phyloP scores from a whole-genome alignment of 2,329 filamentous ascomycete genomes.

The Cryoendolithus antarcticus region DNA sequence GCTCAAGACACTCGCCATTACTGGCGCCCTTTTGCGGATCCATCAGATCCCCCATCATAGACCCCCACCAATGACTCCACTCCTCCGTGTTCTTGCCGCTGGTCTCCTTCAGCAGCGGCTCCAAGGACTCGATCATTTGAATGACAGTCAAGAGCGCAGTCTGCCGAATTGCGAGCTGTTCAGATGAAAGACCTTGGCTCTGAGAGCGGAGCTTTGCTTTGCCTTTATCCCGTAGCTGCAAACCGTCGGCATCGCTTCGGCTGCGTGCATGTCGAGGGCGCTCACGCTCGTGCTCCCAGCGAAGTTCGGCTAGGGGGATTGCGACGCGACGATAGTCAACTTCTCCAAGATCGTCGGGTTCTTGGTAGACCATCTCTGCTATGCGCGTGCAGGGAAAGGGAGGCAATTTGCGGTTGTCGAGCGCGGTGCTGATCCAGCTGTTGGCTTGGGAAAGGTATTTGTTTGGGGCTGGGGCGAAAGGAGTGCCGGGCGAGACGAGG shows the following conservation, averaged over 20 bases:
- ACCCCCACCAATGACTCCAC: conserved; percentile 80
- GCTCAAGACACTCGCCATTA: conserved; percentile 71
- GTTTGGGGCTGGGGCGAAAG: conserved; percentile 69
- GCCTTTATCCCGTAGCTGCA: background rate
- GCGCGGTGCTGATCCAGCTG: conserved; percentile 62
- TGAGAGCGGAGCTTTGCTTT: conserved; percentile 12
- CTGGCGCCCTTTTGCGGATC: conserved; percentile 59
- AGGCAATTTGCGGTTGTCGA: conserved; percentile 58
- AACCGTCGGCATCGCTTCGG: too few relatives aligned
- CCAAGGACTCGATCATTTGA: conserved; percentile 72
- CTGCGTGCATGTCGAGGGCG: conserved; percentile 5
- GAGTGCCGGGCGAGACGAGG: conserved; percentile 68
- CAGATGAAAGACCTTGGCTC: conserved; percentile 14
- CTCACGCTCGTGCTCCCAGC: conserved; percentile 63
- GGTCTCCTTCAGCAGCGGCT: conserved; percentile 67
- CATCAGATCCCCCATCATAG: conserved; percentile 74
- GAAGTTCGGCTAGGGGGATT: conserved; percentile 72
- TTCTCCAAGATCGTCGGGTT: conserved; percentile 58
- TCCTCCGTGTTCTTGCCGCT: conserved; percentile 83
- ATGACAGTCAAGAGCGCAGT: conserved; percentile 71
- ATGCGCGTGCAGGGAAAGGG: conserved; percentile 69
- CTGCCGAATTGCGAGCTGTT: conserved; percentile 61
- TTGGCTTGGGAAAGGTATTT: conserved; percentile 75
- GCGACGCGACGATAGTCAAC: conserved; percentile 66
- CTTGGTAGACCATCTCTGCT: conserved; percentile 65